Percentiles rank a stretch among this genome's conserved stretches.
Conservation (phyloP, 306 rosid species). For the Elaeagnus macrophylla region DNA sequence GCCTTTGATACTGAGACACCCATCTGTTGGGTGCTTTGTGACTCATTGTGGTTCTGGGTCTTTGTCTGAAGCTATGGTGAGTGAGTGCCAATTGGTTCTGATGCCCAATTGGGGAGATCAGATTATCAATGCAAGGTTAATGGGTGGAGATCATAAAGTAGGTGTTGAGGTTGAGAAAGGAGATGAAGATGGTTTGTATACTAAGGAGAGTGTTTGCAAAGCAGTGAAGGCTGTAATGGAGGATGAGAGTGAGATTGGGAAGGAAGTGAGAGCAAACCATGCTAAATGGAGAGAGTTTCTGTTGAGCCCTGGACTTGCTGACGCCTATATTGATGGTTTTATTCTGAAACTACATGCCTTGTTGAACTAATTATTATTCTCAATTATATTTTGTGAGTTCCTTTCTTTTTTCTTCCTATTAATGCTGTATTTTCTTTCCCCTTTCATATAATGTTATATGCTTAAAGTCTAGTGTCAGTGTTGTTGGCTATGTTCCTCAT, state of each 20-base stretch:
- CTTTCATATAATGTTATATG: too few species aligned
- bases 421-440: too few species aligned
- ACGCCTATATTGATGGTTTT: conserved; percentile 34
- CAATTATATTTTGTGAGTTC: too few species aligned
- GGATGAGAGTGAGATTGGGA: conserved; percentile 29
- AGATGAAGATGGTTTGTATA: conserved; percentile 50
- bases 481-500: too few species aligned
- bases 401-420: too few species aligned
- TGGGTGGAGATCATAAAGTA: conserved; percentile 37
- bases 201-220: conserved; percentile 36
- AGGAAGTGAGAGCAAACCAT: conserved; percentile 34
- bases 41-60: conserved; percentile 78
- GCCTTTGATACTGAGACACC: conserved; percentile 46
- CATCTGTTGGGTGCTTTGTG: conserved; percentile 70
- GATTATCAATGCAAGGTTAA: conserved; percentile 38
- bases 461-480: too few species aligned
- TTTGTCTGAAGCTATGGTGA: conserved; percentile 44
- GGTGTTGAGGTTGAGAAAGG: conserved; percentile 57
- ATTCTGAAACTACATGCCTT: conserved; percentile 24
- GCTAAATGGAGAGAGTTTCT: conserved; percentile 42
- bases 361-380: too few species aligned
- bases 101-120: conserved; percentile 52
- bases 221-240: conserved; percentile 37
- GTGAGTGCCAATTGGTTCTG: conserved; percentile 44
- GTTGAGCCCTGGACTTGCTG: conserved; percentile 30